Percentiles rank a stretch among this genome's conserved stretches.
phyloP scores from a whole-genome alignment of 2,329 filamentous ascomycete species.

The Bretziella fagacearum region DNA sequence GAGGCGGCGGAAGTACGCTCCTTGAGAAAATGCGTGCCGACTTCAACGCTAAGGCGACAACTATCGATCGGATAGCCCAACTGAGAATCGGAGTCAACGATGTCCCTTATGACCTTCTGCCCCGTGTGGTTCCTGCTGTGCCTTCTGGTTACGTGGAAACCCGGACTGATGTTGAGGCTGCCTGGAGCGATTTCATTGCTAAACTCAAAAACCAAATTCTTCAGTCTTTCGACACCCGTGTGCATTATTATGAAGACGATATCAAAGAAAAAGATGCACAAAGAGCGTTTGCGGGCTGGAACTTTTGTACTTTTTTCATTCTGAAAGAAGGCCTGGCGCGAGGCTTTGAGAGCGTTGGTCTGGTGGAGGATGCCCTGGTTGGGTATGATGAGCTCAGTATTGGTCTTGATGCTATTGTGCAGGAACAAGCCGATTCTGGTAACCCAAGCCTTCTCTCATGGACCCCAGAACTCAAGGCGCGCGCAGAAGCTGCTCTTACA shows the following conservation, averaged over 20 bases:
- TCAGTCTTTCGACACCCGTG: slow-evolving; percentile 74
- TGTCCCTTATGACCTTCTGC: slow-evolving; percentile 46
- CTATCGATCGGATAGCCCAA: slow-evolving; percentile 70
- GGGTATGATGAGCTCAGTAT: slow-evolving; percentile 89
- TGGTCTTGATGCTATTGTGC: slow-evolving; percentile 66
- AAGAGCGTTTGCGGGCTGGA: slow-evolving; percentile 80
- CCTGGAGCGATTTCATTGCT: slow-evolving; percentile 67
- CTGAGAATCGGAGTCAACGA: slow-evolving; percentile 61
- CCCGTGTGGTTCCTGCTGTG: slow-evolving; percentile 44
- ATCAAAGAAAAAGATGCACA: slow-evolving; percentile 89
- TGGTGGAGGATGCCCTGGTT: slow-evolving; percentile 87
- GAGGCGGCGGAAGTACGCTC: slow-evolving; percentile 62
- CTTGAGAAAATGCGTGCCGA: slow-evolving; percentile 80
- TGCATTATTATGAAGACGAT: slow-evolving; percentile 91
- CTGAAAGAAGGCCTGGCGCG: slow-evolving; percentile 86
- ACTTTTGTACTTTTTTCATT: slow-evolving; percentile 98
- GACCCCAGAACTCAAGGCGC: slow-evolving; percentile 54
- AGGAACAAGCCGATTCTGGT: slow-evolving; percentile 48
- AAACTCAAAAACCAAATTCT: slow-evolving; percentile 82
- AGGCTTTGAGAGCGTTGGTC: slow-evolving; percentile 87
- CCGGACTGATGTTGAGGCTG: slow-evolving; percentile 59
- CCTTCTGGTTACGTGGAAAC: slow-evolving; percentile 51
- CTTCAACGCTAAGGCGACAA: slow-evolving; percentile 55
- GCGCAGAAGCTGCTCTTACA: slow-evolving; percentile 26
- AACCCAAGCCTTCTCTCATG: slow-evolving; percentile 47